Base-by-base conservation (phyloP, 805 yeast genomes). In the Lachancea mirantina region DNA sequence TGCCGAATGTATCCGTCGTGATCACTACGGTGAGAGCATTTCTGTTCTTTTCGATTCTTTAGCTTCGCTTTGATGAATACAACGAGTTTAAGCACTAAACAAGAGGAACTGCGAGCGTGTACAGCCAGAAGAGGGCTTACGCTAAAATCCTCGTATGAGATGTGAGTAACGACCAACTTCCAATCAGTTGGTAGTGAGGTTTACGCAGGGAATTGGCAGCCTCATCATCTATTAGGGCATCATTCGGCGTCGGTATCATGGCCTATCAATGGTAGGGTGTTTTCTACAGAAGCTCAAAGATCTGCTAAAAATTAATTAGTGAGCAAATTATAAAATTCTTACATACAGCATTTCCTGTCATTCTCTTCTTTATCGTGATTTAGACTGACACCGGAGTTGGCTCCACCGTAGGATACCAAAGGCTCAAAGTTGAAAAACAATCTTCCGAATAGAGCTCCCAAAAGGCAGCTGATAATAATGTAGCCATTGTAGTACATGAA, bases 1-100 rank as follows among this genome's bases (percentile, higher is more conserved):
- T 54, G 97, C 97, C 21, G 99, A 92, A 67, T 92, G 97, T 62
- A 89, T 92, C 41, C 79, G 99, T 65, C 82, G 99, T 67, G 96
- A 92, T 57, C 99, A 92, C 60, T 88, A 89, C 50, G 99, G 98
- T 58, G 97, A 89, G 66, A 81, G 94, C 49, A 88, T 89, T 41
- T 84, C 95, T 24, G 95, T 88, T 14, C 65, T 88, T 49, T 88
- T 89, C 57, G 95, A 88, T 59, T 85, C 94, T 30, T 69, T 87
- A 43, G 82, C 88, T 29, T 73, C 61, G 24, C 43, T 58, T 33
- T 60, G 49, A 39, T n/a, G n/a, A n/a, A n/a, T n/a, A n/a, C n/a
- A n/a, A n/a, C n/a, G n/a, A n/a, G n/a, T n/a, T n/a, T n/a, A n/a
- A n/a, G n/a, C n/a, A n/a, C n/a, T n/a, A n/a, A n/a, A n/a, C n/a